phyloP scores from a whole-genome alignment of 1,139 yeast genomes.

The Debaryomycetaceae sp. region DNA sequence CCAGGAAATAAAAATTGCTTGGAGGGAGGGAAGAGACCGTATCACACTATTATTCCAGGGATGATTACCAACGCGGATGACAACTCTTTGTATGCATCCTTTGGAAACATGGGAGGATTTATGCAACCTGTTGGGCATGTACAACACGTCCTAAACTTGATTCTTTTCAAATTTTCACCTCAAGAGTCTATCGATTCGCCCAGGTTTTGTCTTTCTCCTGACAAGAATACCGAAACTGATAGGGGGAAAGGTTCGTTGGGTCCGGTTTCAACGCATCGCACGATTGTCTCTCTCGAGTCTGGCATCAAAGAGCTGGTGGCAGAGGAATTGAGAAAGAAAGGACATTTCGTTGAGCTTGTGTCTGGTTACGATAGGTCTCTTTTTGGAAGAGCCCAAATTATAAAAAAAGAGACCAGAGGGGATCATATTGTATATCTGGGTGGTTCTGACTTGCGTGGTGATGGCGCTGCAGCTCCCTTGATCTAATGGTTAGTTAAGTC shows the following conservation, averaged over 20 bases:
- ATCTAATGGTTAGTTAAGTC: not conserved
- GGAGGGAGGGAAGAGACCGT: constrained; percentile 72
- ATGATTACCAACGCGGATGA: constrained; percentile 43
- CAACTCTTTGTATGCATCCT: constrained; percentile 55
- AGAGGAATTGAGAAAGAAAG: constrained; percentile 44
- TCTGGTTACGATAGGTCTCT: constrained; percentile 42
- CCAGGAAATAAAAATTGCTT: constrained; percentile 57
- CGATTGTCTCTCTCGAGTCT: constrained; percentile 64
- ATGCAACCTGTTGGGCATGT: constrained; percentile 88
- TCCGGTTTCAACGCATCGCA: constrained; percentile 58
- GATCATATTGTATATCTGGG: constrained; percentile 51
- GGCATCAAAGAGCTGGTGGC: constrained; percentile 50
- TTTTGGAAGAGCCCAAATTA: constrained; percentile 77
- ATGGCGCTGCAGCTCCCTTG: constrained; percentile 68
- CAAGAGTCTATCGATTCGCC: constrained; percentile 79
- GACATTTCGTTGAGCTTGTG: constrained; percentile 55
- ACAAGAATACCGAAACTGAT: constrained; percentile 42
- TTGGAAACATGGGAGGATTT: constrained; percentile 87
- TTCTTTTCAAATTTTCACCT: constrained; percentile 62
- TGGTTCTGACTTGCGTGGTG: constrained; percentile 79
- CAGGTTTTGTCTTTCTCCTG: constrained; percentile 59
- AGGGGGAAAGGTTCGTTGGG: constrained; percentile 63
- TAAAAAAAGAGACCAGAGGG: constrained; percentile 44
- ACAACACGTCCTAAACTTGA: constrained; percentile 68
- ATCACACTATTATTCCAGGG: constrained; percentile 84